Percentiles rank a stretch among this genome's conserved stretches.
phyloP scores from a whole-genome alignment of 345 rosid genomes.

The Boechera divaricarpa region DNA sequence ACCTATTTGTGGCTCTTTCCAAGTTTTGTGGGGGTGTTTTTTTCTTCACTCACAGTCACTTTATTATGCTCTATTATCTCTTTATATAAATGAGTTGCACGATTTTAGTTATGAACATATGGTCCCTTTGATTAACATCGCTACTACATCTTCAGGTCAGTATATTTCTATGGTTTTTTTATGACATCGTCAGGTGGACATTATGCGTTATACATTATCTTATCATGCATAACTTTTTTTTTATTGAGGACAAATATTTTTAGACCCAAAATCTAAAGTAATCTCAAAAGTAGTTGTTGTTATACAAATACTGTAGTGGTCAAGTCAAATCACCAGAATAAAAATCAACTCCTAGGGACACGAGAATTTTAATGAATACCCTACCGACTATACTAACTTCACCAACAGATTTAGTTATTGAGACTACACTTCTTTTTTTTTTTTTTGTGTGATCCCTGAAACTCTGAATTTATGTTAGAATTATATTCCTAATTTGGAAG shows the following conservation, averaged over 20 bases:
- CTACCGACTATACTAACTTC: slow-evolving; percentile 12
- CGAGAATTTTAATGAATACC: slow-evolving; percentile 20
- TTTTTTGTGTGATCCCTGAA: not conserved
- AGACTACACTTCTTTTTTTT: not conserved
- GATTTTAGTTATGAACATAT: slow-evolving; percentile 17
- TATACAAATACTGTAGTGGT: slow-evolving; percentile 14
- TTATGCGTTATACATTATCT: not conserved
- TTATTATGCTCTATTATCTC: slow-evolving; percentile 19
- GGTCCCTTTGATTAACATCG: slow-evolving; percentile 18
- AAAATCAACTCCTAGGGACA: not conserved
- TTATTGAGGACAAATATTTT: not conserved
- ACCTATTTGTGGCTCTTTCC: slow-evolving; percentile 22
- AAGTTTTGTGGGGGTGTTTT: slow-evolving; percentile 12
- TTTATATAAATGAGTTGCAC: slow-evolving; percentile 14
- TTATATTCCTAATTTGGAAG: not conserved
- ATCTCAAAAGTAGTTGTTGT: not conserved
- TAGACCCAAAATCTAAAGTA: not conserved
- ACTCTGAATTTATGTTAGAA: not conserved
- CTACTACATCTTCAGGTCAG: slow-evolving; percentile 31
- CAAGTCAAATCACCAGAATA: slow-evolving; percentile 3
- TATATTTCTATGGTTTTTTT: not conserved
- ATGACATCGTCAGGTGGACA: slow-evolving; percentile 12
- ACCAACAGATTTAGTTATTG: not conserved
- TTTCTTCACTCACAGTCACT: not conserved
- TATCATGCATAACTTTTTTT: not conserved